phyloP scores from a whole-genome alignment of 352 stramenopile species.

The Lagenidium sp. region DNA sequence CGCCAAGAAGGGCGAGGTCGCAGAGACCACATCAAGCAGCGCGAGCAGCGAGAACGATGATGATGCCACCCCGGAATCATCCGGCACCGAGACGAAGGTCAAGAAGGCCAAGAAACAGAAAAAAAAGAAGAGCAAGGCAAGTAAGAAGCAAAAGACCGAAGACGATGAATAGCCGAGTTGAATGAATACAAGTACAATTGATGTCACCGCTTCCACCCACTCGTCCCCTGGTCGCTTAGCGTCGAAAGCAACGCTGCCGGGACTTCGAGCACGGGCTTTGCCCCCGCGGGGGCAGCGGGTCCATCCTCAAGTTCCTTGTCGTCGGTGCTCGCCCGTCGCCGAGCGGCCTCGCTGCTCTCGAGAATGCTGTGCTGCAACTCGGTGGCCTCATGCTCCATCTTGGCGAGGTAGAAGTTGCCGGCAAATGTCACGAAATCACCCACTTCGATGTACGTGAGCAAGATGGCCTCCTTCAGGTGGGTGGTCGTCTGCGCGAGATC shows the following conservation, averaged over 20 bases:
- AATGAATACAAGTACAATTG: too few species aligned
- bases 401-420: constrained; percentile 59
- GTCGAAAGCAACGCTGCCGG: too few species aligned
- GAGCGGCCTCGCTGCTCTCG: constrained; percentile 22
- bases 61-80: constrained; percentile 10
- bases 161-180: too few species aligned
- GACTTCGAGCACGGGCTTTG: too few species aligned
- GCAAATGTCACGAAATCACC: constrained; percentile 59
- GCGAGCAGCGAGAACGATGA: too few species aligned
- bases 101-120: constrained; percentile 17
- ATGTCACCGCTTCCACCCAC: too few species aligned
- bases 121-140: constrained; percentile 2
- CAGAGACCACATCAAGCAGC: too few species aligned
- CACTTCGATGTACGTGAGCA: constrained; percentile 60
- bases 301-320: constrained; percentile 2
- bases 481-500: constrained; percentile 25
- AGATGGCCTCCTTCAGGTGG: constrained; percentile 38
- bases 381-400: constrained; percentile 49
- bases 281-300: too few species aligned
- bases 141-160: too few species aligned
- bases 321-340: constrained; percentile 7
- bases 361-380: constrained; percentile 26
- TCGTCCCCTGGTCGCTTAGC: too few species aligned
- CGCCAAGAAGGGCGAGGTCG: too few species aligned
- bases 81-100: constrained; percentile 8